phyloP scores from a whole-genome alignment of 169 alveolate genomes.

The Cryptosporidium bovis region DNA sequence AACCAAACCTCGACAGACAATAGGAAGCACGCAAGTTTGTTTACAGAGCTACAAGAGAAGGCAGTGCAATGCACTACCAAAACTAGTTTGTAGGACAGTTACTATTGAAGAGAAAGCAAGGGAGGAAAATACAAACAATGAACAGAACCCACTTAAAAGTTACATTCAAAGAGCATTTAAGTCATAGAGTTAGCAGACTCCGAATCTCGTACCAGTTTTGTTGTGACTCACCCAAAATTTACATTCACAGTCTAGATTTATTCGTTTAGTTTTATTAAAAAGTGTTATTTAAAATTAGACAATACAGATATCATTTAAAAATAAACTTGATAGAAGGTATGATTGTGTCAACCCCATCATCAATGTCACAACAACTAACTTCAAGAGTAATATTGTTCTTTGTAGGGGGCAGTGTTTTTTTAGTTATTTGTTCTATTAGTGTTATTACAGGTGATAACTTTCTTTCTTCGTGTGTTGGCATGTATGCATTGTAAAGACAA shows the following conservation, averaged over 20 bases:
- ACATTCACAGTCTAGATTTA: not conserved
- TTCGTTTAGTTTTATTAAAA: not conserved
- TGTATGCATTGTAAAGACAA: slow-evolving; percentile 89
- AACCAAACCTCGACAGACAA: not conserved
- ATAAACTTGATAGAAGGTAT: slow-evolving; percentile 88
- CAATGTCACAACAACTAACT: slow-evolving; percentile 88
- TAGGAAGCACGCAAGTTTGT: not conserved
- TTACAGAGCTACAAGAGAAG: not conserved
- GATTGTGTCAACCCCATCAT: slow-evolving; percentile 86
- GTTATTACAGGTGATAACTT: slow-evolving; percentile 79
- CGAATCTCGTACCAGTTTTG: too few species aligned
- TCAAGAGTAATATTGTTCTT: slow-evolving; percentile 86
- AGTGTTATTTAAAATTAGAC: not conserved
- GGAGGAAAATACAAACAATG: not conserved
- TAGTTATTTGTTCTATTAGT: slow-evolving; percentile 79
- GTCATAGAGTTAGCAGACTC: not conserved
- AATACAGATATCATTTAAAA: slow-evolving; percentile 76
- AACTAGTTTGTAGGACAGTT: slow-evolving; percentile 40
- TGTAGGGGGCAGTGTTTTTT: slow-evolving; percentile 77
- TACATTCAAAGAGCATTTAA: slow-evolving; percentile 54
- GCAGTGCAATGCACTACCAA: slow-evolving; percentile 41
- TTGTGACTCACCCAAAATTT: not conserved
- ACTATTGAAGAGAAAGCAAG: slow-evolving; percentile 5
- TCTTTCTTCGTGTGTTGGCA: slow-evolving; percentile 85
- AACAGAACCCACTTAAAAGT: slow-evolving; percentile 39